These are phyloP conservation scores for Tagetes patula DNA, from an alignment of 129 eudicot species.

Conservation along the genomic window DNA sequence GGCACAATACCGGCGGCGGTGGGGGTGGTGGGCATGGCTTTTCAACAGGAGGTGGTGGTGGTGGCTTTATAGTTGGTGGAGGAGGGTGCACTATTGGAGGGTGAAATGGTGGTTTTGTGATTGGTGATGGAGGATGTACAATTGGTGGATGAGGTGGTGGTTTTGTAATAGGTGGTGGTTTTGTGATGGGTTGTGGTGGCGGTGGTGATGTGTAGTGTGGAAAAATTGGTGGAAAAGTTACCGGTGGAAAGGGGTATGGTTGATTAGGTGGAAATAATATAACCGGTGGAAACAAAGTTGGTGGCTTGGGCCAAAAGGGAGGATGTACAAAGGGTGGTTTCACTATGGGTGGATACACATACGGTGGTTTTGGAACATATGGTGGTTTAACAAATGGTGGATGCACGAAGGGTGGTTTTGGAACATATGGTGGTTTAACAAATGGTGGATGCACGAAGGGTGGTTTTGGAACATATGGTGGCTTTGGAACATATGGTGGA, in stretches of 20 bases:
- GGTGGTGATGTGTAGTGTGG: conserved; percentile 34
- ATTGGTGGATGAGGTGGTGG: conserved; percentile 24
- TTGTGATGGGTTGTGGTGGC: background rate
- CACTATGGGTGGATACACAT: conserved; percentile 15
- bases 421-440: conserved; percentile 12
- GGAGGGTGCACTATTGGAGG: conserved; percentile 16
- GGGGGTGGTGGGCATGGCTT: conserved; percentile 28
- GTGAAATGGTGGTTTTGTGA: conserved; percentile 1
- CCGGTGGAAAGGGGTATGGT: conserved; percentile 4
- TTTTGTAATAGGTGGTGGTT: background rate
- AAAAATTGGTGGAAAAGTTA: conserved; percentile 21
- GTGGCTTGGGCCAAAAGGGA: conserved; percentile 30
- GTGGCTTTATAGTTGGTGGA: conserved; percentile 25
- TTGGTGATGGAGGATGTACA: background rate
- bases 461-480: conserved; percentile 11
- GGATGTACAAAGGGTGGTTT: conserved; percentile 21
- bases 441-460: conserved; percentile 10
- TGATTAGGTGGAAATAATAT: conserved; percentile 22
- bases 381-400: conserved; percentile 23
- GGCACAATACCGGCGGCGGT: conserved; percentile 18
- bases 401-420: conserved; percentile 27
- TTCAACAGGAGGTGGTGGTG: conserved; percentile 19
- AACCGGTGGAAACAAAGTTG: conserved; percentile 26
- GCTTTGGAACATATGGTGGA: background rate
- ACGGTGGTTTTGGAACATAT: conserved; percentile 11